These are phyloP conservation scores for Viola odorata DNA, from an alignment of 345 rosid species.

Conservation along the genomic window DNA sequence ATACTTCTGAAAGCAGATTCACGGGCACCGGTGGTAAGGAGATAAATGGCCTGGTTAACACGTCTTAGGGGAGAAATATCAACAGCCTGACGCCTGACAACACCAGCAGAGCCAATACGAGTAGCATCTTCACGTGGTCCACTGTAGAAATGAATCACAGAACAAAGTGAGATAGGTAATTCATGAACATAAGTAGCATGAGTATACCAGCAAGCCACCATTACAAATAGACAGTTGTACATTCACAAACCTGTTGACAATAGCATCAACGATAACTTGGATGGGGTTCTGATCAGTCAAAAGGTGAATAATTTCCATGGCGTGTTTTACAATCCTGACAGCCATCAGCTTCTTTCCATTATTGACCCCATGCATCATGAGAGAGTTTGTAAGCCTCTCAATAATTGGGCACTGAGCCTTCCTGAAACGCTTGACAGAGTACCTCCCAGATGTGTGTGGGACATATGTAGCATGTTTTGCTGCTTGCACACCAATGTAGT, in stretches of 20 bases:
- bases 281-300: conserved; percentile 78
- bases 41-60: conserved; percentile 82
- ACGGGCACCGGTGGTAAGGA: conserved; percentile 90
- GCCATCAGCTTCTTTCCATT: conserved; percentile 93
- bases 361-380: conserved; percentile 95
- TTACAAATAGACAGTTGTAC: background rate
- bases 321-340: conserved; percentile 74
- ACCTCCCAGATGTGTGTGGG: conserved; percentile 94
- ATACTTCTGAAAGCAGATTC: conserved; percentile 90
- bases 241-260: conserved; percentile 65
- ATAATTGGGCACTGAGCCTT: conserved; percentile 96
- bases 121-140: conserved; percentile 99
- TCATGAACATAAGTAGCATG: too few relatives aligned
- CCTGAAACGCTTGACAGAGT: conserved; percentile 87
- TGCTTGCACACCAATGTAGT: conserved; percentile 59
- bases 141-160: conserved; percentile 24
- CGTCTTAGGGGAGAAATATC: conserved; percentile 94
- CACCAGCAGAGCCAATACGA: conserved; percentile 97
- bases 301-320: conserved; percentile 90
- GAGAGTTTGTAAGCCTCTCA: conserved; percentile 89
- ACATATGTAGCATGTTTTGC: conserved; percentile 83
- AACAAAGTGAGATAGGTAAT: background rate
- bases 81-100: conserved; percentile 94
- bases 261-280: conserved; percentile 86
- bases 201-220: too few relatives aligned